Percentiles rank a stretch among this genome's conserved stretches.
These are phyloP conservation scores for Mortierella sp. DNA, from an alignment of 371 early-diverging fungal genomes.

Conservation along the genomic window DNA sequence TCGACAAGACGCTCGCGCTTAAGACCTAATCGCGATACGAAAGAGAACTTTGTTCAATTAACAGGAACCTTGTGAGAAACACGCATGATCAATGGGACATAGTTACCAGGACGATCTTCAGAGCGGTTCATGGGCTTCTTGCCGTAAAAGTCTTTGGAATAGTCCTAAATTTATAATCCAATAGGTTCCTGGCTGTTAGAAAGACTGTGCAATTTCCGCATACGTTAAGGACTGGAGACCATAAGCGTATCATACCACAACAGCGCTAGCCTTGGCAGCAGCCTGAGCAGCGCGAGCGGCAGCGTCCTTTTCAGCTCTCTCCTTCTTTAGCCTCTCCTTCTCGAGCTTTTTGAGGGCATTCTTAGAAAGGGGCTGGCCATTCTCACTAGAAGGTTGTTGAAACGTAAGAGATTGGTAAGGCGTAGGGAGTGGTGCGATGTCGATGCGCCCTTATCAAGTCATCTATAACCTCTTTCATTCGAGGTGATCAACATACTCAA, in stretches of 20 bases:
- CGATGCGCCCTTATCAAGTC: too few species aligned
- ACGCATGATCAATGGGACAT: not conserved
- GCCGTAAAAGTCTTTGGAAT: slow-evolving; percentile 88
- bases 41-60: not conserved
- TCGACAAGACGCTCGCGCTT: slow-evolving; percentile 65
- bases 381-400: slow-evolving; percentile 64
- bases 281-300: slow-evolving; percentile 89
- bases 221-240: not conserved
- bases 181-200: not conserved
- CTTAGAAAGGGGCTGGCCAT: slow-evolving; percentile 93
- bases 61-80: not conserved
- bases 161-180: slow-evolving; percentile 67
- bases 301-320: slow-evolving; percentile 83
- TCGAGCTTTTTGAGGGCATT: slow-evolving; percentile 94
- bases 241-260: slow-evolving; percentile 57
- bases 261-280: slow-evolving; percentile 61
- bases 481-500: slow-evolving; percentile 59
- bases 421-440: too few species aligned
- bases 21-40: slow-evolving; percentile 39
- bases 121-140: slow-evolving; percentile 91
- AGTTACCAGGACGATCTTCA: slow-evolving; percentile 72
- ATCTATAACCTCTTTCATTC: too few species aligned
- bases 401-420: not conserved
- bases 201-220: not conserved
- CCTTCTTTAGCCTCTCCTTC: slow-evolving; percentile 86